Conservation (phyloP, 352 stramenopile species). For the Blastocystis sp. region DNA sequence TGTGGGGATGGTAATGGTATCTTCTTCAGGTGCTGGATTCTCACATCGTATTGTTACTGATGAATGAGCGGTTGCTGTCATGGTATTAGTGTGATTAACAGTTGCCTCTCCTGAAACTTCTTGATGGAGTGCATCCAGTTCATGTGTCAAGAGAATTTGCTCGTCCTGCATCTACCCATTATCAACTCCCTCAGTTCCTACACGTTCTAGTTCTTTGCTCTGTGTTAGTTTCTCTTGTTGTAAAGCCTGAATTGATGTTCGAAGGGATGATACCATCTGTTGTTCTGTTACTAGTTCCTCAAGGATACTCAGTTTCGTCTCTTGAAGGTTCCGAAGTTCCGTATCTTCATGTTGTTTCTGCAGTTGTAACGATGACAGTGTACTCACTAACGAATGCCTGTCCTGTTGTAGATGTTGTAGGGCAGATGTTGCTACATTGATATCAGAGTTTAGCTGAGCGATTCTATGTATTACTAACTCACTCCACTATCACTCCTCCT, state of each 20-base stretch:
- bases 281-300: constrained; percentile 40
- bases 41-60: neutral
- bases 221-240: constrained; percentile 11
- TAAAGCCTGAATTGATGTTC: constrained; percentile 9
- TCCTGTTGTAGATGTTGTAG: constrained; percentile 52
- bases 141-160: neutral
- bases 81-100: constrained; percentile 13
- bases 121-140: constrained; percentile 36
- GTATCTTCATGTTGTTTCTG: constrained; percentile 22
- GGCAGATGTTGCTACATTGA: neutral
- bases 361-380: constrained; percentile 20
- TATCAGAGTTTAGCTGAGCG: constrained; percentile 17
- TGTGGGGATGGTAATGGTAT: neutral
- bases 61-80: neutral
- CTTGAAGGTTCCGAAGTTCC: constrained; percentile 18
- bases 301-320: constrained; percentile 14
- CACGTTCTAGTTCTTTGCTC: constrained; percentile 22
- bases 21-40: neutral
- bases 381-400: neutral
- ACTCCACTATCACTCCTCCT: neutral
- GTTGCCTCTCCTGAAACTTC: neutral
- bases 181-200: neutral
- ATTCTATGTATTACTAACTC: constrained; percentile 23
- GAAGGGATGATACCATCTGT: neutral
- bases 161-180: constrained; percentile 23